These are phyloP conservation scores for Acanthamoeba lenticulata DNA, from an alignment of 208 protist genomes.

Conservation along the genomic window DNA sequence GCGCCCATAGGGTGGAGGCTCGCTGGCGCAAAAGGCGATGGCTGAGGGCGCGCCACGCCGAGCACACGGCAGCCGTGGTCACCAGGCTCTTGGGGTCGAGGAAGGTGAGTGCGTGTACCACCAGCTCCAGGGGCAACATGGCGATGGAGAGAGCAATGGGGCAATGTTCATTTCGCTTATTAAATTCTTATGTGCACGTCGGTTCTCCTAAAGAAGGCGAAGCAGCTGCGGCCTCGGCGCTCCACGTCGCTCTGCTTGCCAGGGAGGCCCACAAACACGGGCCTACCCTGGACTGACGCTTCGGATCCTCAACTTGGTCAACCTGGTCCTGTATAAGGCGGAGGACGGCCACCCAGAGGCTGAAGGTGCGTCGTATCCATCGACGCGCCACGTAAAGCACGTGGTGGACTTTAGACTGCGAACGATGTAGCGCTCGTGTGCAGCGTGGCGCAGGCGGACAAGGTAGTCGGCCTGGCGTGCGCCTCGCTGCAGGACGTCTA, in stretches of 20 bases:
- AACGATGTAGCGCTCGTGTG: background rate
- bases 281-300: background rate
- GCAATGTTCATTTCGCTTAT: too few relatives aligned
- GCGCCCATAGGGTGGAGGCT: too few relatives aligned
- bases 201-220: too few relatives aligned
- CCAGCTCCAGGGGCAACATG: too few relatives aligned
- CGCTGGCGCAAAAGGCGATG: too few relatives aligned
- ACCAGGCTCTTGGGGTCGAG: too few relatives aligned
- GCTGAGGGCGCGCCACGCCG: too few relatives aligned
- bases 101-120: too few relatives aligned
- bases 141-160: too few relatives aligned
- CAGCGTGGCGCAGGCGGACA: background rate
- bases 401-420: background rate
- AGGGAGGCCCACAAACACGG: background rate
- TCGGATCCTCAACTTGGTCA: background rate
- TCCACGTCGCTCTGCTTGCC: background rate
- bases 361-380: background rate
- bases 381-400: background rate
- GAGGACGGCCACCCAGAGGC: background rate
- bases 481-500: background rate
- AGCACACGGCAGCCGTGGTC: too few relatives aligned
- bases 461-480: background rate
- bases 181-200: too few relatives aligned
- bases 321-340: background rate
- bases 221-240: too few relatives aligned